Evolutionary conservation across 768 basidiomycete genomes (phyloP), one percentile per base, ranked within the genome.

Genomic region (Mrakia frigida): DNA sequence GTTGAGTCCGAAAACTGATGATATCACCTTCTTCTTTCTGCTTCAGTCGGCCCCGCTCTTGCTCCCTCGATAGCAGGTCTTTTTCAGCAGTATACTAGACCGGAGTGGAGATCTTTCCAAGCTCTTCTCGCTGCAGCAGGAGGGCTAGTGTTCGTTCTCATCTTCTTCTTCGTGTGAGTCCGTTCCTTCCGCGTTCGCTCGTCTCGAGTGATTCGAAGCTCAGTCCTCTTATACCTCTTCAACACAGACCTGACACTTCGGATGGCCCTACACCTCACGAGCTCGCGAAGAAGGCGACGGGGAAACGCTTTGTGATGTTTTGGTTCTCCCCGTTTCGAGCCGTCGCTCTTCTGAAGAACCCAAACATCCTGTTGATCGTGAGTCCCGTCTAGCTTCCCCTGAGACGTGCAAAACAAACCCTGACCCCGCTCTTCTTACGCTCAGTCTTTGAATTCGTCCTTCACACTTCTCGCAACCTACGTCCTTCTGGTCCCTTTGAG

Each of bases 51-150:
- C 1, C 76, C 76, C 14, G 33, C 70, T 21, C 14, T 77, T 50
- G 50, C 50, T 21, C 76, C 76, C 1, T 10, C 35, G 16, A 56
- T 77, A 13, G 76, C 76, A 0, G 76, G 88, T 91, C 23, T 79
- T 21, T 78, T 79, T 14, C 78, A 74, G 7, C 41, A 70, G 14
- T 80, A 79, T 35, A 61, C 67, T 13, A 61, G 69, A 0, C 37
- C 61, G 0, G 80, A 78, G 1, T 81, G 81, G 81, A 68, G 78
- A 5, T 74, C 77, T 11, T 79, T 79, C 74, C 81, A 80, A 70
- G 80, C 70, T 56, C 73, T 80, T 0, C 65, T 81, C 1, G 74
- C 74, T 14, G 79, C 37, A 0, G 73, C 79, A 46, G 78, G 79
- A 10, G 75, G 16, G 5, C 43, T 73, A 10, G 77, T 77, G 11